Evolutionary conservation across 176 grass and related monocot genomes (phyloP), one percentile per base, ranked within the genome.

Genomic region (Paspalum notatum): DNA sequence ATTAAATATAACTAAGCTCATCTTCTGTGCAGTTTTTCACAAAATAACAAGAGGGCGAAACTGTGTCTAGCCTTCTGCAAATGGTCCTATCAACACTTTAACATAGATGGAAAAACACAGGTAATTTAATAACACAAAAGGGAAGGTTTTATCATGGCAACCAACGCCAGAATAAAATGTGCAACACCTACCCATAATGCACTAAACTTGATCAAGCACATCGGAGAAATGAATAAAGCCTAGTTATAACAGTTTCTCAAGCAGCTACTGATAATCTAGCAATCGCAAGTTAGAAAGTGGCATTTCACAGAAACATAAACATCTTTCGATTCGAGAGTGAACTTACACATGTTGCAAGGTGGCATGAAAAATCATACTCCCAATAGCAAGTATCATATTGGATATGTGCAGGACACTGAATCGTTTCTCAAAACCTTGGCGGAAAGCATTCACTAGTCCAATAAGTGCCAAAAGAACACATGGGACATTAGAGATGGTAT

Each of bases 291-390:
- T 64, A 43, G 56, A 12, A 65, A 53, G 5, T 32, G 12, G 0
- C 49, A 80, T 50, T 43, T 60, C 17, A 66, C 8, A 77, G 13
- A 67, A 71, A 2, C 9, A 71, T 11, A 42, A 8, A 78, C 2
- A 9, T 38, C 3, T 63, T 56, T 46, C 38, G 17, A 58, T 40
- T 71, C 41, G 47, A 77, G 40, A 26, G 21, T 60, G 11, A 70
- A 80, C 90, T 95, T 95, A 92, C 93, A 95, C 46, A 26, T 77
- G 90, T 74, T 95, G 93, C 78, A 95, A 87, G 64, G 93, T 95
- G 27, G 93, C 90, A 80, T 95, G 90, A 85, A 92, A 95, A 83
- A 95, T 85, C 69, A 95, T 90, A 79, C 90, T 95, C 42, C 93
- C 93, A 57, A 90, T 88, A 44, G 87, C 87, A 69, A 95, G 93